A percentile compares a stretch with the other conserved stretches of the same genome.
Conservation (phyloP, 106 monocot genomes). For the Dendrobium officinale region DNA sequence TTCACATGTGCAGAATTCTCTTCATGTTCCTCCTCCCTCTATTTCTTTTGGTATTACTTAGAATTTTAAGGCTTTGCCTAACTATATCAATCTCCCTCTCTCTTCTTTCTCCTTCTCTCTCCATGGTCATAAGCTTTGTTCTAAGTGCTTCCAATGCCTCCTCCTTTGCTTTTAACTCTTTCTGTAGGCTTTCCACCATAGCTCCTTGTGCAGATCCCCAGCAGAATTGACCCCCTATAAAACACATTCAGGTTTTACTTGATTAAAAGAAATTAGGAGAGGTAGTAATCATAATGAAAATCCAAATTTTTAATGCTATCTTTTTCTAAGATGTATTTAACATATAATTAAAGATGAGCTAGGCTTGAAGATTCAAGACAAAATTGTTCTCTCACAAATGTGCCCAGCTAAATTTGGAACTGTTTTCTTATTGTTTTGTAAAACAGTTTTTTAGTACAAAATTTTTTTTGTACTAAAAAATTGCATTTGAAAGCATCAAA, state of each 20-base stretch:
- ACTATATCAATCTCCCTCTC: constrained; percentile 77
- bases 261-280: too few species aligned
- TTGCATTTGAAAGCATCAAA: too few species aligned
- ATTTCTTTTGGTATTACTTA: constrained; percentile 31
- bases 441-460: too few species aligned
- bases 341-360: too few species aligned
- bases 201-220: constrained; percentile 22
- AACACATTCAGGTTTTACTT: neutral
- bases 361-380: too few species aligned
- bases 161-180: constrained; percentile 51
- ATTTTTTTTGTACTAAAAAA: too few species aligned
- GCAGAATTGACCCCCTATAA: constrained; percentile 28
- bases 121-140: constrained; percentile 25
- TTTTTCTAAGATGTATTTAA: too few species aligned
- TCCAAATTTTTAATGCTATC: too few species aligned
- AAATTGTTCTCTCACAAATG: too few species aligned
- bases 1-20: neutral
- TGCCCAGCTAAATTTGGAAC: too few species aligned
- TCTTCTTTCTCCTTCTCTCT: constrained; percentile 36
- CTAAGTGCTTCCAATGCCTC: constrained; percentile 27
- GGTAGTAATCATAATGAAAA: too few species aligned
- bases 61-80: constrained; percentile 71
- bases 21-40: neutral
- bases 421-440: too few species aligned
- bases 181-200: constrained; percentile 24